These are phyloP conservation scores for Trichoderma sp. DNA, from an alignment of 2,329 filamentous ascomycete species.

Conservation along the genomic window DNA sequence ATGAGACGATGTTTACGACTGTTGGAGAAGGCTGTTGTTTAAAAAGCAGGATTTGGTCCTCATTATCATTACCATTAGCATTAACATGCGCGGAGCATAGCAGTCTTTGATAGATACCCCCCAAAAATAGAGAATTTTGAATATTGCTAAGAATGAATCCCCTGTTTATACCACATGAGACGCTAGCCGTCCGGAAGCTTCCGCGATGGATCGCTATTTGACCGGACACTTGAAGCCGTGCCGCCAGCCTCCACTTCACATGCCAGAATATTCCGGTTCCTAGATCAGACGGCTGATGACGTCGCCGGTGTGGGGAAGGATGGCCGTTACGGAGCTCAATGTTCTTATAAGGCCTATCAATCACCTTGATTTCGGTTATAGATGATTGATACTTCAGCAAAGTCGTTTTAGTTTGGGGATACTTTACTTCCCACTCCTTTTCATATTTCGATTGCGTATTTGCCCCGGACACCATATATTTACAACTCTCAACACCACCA, in stretches of 20 bases:
- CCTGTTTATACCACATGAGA: not conserved
- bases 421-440: not conserved
- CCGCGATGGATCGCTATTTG: not conserved
- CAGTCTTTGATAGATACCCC: slow-evolving; percentile 14
- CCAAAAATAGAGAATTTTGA: not conserved
- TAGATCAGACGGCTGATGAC: not conserved
- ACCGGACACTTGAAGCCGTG: not conserved
- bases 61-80: not conserved
- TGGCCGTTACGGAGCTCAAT: not conserved
- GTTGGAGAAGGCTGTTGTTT: not conserved
- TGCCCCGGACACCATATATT: not conserved
- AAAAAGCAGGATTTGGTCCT: not conserved
- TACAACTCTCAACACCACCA: not conserved
- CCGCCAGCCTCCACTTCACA: slow-evolving; percentile 10
- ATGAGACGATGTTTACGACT: not conserved
- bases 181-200: slow-evolving; percentile 1
- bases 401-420: not conserved
- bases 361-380: not conserved
- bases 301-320: slow-evolving; percentile 1
- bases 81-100: not conserved
- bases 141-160: not conserved
- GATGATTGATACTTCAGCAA: not conserved
- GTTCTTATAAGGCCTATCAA: not conserved
- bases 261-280: not conserved
- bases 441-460: not conserved